Evolutionary conservation across 352 stramenopile species (phyloP), one percentile per base, ranked within the genome.

Genomic region (Plasmopara viticola): DNA sequence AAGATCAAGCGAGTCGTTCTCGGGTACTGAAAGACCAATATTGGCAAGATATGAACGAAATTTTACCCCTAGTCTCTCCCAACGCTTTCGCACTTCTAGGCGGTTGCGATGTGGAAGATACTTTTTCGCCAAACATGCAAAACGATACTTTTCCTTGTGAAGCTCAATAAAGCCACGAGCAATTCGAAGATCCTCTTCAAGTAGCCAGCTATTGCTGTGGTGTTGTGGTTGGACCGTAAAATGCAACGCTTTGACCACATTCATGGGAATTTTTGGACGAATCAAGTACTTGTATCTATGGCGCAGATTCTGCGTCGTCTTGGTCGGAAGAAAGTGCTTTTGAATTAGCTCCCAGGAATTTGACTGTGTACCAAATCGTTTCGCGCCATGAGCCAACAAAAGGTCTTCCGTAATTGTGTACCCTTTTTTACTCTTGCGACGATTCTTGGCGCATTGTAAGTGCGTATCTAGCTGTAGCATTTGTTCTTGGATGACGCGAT

Each of bases 101-200:
- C 80, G 78, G 33, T 61, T 70, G 14, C 83, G 83, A 60, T 94
- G 74, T 7, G 83, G 80, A 9, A 94, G 58, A 35, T 80, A 78
- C 10, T 69, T 64, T n/a, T 66, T 70, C 0, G 67, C 63, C 9
- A 90, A 73, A 13, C 68, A 67, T 29, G 76, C 60, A 63, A 88
- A 94, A 13, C 70, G 69, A 40, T 76, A 69, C 17, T 72, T 79
- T 43, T 87, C 74, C n/a, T 72, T 58, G 53, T 76, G 66, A 9
- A 86, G 78, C 46, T 84, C 76, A 40, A 86, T 53, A 17, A 89
- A 65, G 5, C 80, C 83, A n/a, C 83, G 72, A 5, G 72, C 70
- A 45, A 94, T 72, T 5, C 83, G 75, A 28, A 94, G 43, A 39
- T 94, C 84, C 51, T 94, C 84, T 70, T 94, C 84, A 6, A 90